Evolutionary conservation across 148 eudicot genomes (phyloP).

Genomic region (Rhododendron simsii): DNA sequence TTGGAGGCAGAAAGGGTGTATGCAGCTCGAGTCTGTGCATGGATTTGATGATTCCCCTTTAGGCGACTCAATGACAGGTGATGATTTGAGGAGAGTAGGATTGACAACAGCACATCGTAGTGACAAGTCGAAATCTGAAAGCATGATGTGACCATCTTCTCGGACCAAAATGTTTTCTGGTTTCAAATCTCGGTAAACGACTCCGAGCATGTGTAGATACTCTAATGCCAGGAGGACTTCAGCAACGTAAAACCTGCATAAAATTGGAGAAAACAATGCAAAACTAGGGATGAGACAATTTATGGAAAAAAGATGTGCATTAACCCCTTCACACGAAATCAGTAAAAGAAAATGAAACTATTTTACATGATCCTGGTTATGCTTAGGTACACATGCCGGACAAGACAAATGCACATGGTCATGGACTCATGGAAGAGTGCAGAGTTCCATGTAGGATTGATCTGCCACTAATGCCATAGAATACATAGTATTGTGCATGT

Average conservation of each 20-base stretch:
- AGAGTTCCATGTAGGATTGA: background rate
- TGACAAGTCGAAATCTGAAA: constrained; percentile 77
- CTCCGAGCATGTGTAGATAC: constrained; percentile 86
- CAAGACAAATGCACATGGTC: background rate
- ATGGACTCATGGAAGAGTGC: background rate
- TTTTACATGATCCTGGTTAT: background rate
- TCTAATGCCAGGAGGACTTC: constrained; percentile 83
- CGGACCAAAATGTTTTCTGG: constrained; percentile 74
- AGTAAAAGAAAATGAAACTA: background rate
- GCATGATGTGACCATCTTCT: constrained; percentile 90
- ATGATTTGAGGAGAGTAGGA: constrained; percentile 49
- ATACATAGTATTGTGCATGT: background rate
- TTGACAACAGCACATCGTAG: constrained; percentile 57
- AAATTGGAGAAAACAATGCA: background rate
- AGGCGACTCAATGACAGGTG: constrained; percentile 29
- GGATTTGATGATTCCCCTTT: constrained; percentile 40
- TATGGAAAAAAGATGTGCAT: background rate
- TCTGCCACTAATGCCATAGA: background rate
- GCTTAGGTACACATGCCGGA: background rate
- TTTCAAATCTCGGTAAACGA: constrained; percentile 80
- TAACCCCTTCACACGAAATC: background rate
- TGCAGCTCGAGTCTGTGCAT: constrained; percentile 63
- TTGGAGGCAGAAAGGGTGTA: constrained; percentile 72
- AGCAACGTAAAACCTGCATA: constrained; percentile 69
- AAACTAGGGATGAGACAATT: background rate